phyloP scores from a whole-genome alignment of 202 grass and related monocot species.

The Zoysia matrella region DNA sequence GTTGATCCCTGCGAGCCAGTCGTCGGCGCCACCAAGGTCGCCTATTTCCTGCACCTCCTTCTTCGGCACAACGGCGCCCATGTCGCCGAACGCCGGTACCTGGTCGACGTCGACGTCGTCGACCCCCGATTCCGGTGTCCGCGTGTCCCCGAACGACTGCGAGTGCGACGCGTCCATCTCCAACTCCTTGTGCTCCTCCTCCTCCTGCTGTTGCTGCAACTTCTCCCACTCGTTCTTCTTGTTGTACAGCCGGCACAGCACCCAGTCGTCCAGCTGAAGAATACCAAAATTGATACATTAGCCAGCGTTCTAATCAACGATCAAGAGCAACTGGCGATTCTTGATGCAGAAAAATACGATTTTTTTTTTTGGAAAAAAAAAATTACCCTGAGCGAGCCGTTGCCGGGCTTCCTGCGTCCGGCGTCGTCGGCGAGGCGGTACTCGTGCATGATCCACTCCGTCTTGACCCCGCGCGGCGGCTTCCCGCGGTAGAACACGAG shows the following conservation, averaged over 20 bases:
- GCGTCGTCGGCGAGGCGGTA: conserved; percentile 58
- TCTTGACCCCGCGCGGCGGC: conserved; percentile 65
- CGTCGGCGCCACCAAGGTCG: conserved; percentile 22
- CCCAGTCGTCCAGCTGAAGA: conserved; percentile 74
- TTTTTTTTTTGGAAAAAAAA: too few relatives aligned
- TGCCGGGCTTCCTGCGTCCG: conserved; percentile 46
- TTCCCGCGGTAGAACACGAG: conserved; percentile 76
- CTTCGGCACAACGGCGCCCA: conserved; percentile 15
- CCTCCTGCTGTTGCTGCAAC: conserved; percentile 41
- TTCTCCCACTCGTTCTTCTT: conserved; percentile 89
- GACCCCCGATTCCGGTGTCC: conserved; percentile 77
- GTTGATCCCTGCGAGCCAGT: conserved; percentile 78
- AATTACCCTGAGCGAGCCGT: conserved; percentile 59
- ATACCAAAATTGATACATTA: background rate
- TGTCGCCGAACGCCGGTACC: conserved; percentile 29
- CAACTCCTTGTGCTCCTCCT: conserved; percentile 12
- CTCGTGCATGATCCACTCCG: conserved; percentile 90
- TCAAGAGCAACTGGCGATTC: background rate
- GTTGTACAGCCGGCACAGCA: conserved; percentile 74
- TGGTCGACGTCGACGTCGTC: conserved; percentile 52
- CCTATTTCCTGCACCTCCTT: conserved; percentile 19
- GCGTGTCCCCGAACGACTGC: conserved; percentile 47
- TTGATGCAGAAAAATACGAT: background rate
- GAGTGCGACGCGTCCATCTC: conserved; percentile 12
- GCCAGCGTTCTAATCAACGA: background rate